phyloP scores from a whole-genome alignment of 108 stramenopile species.

The Pelagomonas calceolata region DNA sequence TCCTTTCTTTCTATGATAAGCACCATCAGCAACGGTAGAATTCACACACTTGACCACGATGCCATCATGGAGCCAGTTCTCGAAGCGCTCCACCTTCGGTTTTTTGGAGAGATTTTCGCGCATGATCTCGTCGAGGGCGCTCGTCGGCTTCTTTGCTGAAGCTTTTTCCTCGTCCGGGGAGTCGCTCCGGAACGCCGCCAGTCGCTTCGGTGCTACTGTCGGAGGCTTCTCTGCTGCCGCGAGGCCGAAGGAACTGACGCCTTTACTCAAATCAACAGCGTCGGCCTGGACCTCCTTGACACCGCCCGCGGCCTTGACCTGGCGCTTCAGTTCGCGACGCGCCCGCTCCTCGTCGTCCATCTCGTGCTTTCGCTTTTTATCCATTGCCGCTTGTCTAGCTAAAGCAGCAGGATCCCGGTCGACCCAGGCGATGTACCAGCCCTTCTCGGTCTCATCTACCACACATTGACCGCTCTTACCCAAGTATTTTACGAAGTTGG shows the following conservation, averaged over 20 bases:
- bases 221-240: not conserved
- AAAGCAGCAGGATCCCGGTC: conserved; percentile 66
- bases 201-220: not conserved
- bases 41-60: conserved; percentile 64
- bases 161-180: not conserved
- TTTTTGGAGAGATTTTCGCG: too few species aligned
- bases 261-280: not conserved
- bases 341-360: conserved; percentile 24
- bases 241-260: not conserved
- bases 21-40: conserved; percentile 49
- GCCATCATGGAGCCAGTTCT: conserved; percentile 59
- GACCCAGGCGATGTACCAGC: conserved; percentile 91
- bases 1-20: conserved; percentile 72
- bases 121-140: not conserved
- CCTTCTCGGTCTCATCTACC: conserved; percentile 92
- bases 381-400: conserved; percentile 37
- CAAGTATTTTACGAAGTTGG: conserved; percentile 89
- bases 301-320: not conserved
- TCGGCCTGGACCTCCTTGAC: too few species aligned
- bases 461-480: conserved; percentile 78
- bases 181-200: not conserved
- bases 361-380: conserved; percentile 45
- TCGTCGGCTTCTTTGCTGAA: not conserved
- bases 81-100: not conserved
- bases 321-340: conserved; percentile 26